Percentiles rank a stretch among this genome's conserved stretches.
phyloP scores from a whole-genome alignment of 306 rosid species.

The Quercus engelmannii region DNA sequence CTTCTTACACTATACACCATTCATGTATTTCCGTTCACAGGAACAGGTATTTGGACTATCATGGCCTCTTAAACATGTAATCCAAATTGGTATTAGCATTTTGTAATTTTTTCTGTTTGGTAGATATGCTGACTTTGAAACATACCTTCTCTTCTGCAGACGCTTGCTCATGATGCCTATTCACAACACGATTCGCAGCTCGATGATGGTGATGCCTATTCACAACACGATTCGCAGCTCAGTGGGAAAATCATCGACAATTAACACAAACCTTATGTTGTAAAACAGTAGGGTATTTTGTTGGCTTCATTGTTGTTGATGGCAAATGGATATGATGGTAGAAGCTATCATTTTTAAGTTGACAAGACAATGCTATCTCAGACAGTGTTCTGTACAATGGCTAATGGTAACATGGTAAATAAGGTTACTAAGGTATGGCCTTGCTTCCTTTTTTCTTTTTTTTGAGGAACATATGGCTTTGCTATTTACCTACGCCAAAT shows the following conservation, averaged over 20 bases:
- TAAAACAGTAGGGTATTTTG: neutral
- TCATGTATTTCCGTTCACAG: conserved; percentile 94
- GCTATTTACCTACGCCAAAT: too few relatives aligned
- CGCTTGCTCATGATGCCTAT: conserved; percentile 89
- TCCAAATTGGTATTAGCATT: neutral
- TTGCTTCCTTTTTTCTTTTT: too few relatives aligned
- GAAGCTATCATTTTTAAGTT: neutral
- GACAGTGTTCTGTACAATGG: neutral
- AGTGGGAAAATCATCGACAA: conserved; percentile 26
- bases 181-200: conserved; percentile 33
- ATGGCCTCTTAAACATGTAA: neutral
- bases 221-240: conserved; percentile 32
- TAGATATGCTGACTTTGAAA: conserved; percentile 13
- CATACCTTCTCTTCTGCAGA: conserved; percentile 47
- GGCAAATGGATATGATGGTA: neutral
- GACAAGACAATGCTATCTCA: neutral
- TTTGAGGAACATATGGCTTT: too few relatives aligned
- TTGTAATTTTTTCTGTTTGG: neutral
- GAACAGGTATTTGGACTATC: conserved; percentile 68
- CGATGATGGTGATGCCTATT: conserved; percentile 47
- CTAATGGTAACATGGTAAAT: neutral
- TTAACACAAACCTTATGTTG: conserved; percentile 17
- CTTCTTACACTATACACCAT: conserved; percentile 82
- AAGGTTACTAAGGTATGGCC: neutral
- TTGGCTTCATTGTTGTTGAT: neutral